A percentile compares a stretch with the other conserved stretches of the same genome.
Evolutionary conservation across 306 rosid genomes (phyloP).

Genomic region (Cicer bijugum): DNA sequence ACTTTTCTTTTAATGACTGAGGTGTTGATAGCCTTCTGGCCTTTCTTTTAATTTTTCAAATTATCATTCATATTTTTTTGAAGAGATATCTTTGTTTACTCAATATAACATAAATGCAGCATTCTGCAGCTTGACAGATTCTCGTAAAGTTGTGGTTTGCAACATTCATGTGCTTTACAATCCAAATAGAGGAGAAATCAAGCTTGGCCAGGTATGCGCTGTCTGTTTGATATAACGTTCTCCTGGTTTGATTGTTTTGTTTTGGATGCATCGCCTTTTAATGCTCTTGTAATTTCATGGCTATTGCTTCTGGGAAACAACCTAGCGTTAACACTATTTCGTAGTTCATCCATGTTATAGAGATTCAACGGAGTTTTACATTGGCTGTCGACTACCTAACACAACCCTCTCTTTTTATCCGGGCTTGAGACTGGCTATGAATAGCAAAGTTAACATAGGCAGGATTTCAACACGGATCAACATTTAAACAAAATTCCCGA

Average conservation of each 20-base stretch:
- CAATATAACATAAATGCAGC: conserved; percentile 41
- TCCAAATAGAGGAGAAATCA: conserved; percentile 90
- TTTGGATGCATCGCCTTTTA: conserved; percentile 29
- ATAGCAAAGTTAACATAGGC: no score
- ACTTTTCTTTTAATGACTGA: conserved; percentile 22
- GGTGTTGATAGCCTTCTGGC: conserved; percentile 19
- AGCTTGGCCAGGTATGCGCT: conserved; percentile 89
- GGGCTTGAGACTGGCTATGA: no score
- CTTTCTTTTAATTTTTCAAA: conserved; percentile 9
- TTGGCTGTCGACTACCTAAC: no score
- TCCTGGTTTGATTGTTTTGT: conserved; percentile 3
- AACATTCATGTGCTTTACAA: conserved; percentile 92
- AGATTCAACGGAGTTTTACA: no score
- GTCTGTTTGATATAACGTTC: conserved; percentile 28
- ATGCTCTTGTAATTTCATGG: conserved; percentile 2
- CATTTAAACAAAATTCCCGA: no score
- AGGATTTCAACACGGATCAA: no score
- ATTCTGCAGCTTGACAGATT: conserved; percentile 61
- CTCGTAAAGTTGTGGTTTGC: conserved; percentile 75
- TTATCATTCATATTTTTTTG: not conserved
- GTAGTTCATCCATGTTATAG: no score
- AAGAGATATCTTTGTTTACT: conserved; percentile 32
- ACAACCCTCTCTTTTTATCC: no score
- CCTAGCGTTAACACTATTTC: no score
- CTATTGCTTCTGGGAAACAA: not conserved